A percentile compares a stretch with the other conserved stretches of the same genome.
phyloP scores from a whole-genome alignment of 2,329 filamentous ascomycete genomes.

The Tolypocladium inflatum region DNA sequence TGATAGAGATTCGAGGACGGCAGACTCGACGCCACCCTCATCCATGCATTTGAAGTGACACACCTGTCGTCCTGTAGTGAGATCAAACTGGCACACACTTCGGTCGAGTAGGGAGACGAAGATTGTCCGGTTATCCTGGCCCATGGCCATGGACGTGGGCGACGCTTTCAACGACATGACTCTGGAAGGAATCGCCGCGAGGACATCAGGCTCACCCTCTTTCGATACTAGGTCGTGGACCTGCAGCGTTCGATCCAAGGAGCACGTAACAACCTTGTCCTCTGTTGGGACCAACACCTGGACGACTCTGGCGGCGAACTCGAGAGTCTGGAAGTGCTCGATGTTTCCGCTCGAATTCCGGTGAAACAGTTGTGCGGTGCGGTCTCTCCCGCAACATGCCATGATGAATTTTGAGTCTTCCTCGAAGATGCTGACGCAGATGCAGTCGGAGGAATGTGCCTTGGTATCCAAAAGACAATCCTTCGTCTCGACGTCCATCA shows the following conservation, averaged over 20 bases:
- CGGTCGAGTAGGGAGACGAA: constrained; percentile 53
- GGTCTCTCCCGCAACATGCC: constrained; percentile 77
- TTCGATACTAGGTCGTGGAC: constrained; percentile 69
- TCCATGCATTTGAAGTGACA: constrained; percentile 78
- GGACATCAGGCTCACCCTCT: constrained; percentile 50
- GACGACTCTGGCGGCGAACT: constrained; percentile 81
- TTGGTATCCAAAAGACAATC: constrained; percentile 62
- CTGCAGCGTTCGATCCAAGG: constrained; percentile 78
- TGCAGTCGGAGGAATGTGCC: constrained; percentile 79
- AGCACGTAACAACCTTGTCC: constrained; percentile 73
- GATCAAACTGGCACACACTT: constrained; percentile 50
- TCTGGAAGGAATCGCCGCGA: constrained; percentile 69
- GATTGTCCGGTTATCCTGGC: constrained; percentile 48
- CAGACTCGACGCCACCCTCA: constrained; percentile 68
- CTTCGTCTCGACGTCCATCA: constrained; percentile 55
- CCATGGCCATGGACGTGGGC: constrained; percentile 72
- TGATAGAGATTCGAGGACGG: constrained; percentile 70
- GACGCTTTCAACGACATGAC: constrained; percentile 79
- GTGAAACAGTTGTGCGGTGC: constrained; percentile 86
- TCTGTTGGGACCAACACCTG: constrained; percentile 65
- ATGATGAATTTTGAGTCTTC: constrained; percentile 54
- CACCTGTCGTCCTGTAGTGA: constrained; percentile 59
- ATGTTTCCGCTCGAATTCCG: constrained; percentile 47
- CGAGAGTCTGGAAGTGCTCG: constrained; percentile 81
- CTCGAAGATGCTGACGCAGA: constrained; percentile 67